phyloP scores from a whole-genome alignment of 345 rosid genomes.

The Melaleuca alternifolia region DNA sequence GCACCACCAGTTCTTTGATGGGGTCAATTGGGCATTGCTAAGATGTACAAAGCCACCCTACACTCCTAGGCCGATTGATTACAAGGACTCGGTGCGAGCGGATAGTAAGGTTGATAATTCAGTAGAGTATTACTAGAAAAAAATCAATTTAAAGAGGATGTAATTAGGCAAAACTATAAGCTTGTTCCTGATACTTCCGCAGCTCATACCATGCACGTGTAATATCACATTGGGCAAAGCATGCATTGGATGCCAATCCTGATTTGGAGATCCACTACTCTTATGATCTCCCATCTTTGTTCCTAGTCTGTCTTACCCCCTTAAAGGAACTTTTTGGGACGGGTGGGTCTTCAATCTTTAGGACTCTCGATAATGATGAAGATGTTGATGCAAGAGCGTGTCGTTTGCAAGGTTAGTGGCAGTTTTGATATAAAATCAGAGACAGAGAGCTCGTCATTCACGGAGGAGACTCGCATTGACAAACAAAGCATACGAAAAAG shows the following conservation, averaged over 20 bases:
- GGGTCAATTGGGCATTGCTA: constrained; percentile 53
- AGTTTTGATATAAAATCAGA: background rate
- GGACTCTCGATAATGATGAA: too few relatives aligned
- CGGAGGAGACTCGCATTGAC: background rate
- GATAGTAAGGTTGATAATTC: constrained; percentile 9
- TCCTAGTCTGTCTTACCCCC: too few relatives aligned
- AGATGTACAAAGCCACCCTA: constrained; percentile 46
- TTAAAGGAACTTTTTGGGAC: too few relatives aligned
- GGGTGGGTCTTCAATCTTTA: too few relatives aligned
- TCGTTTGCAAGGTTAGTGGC: background rate
- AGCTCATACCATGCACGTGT: background rate
- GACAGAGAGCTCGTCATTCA: background rate
- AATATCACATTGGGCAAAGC: background rate
- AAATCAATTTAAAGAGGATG: background rate
- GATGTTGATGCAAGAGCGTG: too few relatives aligned
- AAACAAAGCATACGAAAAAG: background rate
- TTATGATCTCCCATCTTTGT: too few relatives aligned
- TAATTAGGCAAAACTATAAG: background rate
- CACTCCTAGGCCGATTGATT: constrained; percentile 12
- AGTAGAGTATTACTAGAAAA: constrained; percentile 27
- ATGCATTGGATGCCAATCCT: background rate
- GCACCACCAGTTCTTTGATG: constrained; percentile 39
- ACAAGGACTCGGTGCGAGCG: background rate
- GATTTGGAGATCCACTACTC: too few relatives aligned
- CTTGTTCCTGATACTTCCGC: background rate